These are phyloP conservation scores for Diaporthe sp. DNA, from an alignment of 2,329 filamentous ascomycete species.

Conservation along the genomic window DNA sequence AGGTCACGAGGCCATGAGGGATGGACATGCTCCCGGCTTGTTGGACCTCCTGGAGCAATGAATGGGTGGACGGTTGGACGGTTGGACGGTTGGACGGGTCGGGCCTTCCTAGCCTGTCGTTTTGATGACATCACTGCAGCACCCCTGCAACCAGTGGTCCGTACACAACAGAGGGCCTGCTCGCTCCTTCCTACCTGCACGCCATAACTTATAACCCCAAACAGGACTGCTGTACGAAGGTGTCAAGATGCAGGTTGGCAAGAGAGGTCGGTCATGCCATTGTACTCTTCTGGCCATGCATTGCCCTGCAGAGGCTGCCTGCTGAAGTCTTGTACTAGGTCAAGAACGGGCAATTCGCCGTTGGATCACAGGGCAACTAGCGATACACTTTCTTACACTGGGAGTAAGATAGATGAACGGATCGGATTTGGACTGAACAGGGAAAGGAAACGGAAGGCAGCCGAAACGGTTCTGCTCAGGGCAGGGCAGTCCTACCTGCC, in stretches of 20 bases:
- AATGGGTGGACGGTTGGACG: background rate
- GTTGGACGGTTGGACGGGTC: conserved; percentile 9
- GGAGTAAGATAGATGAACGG: background rate
- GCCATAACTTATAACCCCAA: background rate
- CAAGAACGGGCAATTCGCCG: background rate
- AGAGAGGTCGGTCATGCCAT: background rate
- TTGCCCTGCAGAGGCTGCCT: background rate
- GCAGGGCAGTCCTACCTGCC: background rate
- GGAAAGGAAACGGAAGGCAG: background rate
- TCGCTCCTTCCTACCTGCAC: background rate
- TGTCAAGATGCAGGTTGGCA: background rate
- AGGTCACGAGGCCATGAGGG: background rate
- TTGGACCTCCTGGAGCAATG: background rate
- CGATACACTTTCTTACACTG: background rate
- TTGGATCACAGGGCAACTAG: background rate
- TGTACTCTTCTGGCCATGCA: background rate
- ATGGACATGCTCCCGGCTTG: background rate
- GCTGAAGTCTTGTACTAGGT: background rate
- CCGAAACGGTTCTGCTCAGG: background rate
- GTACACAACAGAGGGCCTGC: background rate
- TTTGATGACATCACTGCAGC: conserved; percentile 25
- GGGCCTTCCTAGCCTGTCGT: conserved; percentile 22
- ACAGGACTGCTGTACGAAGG: background rate
- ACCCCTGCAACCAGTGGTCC: conserved; percentile 6
- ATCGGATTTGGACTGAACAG: background rate